Evolutionary conservation across 768 basidiomycete species (phyloP).

Genomic region (Gloeophyllum trabeum): DNA sequence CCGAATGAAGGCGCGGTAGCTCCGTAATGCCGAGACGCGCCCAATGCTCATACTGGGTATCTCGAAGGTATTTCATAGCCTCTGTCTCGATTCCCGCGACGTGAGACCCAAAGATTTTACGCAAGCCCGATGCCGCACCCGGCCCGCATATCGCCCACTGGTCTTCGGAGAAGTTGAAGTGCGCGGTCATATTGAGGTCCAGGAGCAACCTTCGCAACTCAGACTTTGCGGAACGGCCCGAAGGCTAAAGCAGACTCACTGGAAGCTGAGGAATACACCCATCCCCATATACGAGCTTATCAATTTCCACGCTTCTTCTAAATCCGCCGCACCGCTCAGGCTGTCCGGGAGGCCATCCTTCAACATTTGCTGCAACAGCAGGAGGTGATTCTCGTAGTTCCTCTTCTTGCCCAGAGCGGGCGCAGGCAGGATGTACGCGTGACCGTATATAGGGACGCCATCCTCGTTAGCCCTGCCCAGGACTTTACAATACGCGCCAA

Average conservation of each 20-base stretch:
- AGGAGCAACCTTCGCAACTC: constrained; percentile 18
- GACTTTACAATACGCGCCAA: constrained; percentile 38
- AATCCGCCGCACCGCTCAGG: constrained; percentile 36
- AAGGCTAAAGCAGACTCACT: constrained; percentile 19
- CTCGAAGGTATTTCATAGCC: constrained; percentile 53
- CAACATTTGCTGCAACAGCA: constrained; percentile 36
- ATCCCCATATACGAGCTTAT: constrained; percentile 53
- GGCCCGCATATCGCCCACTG: constrained; percentile 65
- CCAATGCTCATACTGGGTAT: constrained; percentile 51
- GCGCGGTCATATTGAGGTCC: constrained; percentile 24
- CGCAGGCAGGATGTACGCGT: constrained; percentile 63
- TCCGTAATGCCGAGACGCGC: constrained; percentile 32
- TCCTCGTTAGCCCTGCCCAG: constrained; percentile 28
- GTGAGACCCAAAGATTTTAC: constrained; percentile 47
- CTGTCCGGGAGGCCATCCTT: constrained; percentile 36
- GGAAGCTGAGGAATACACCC: constrained; percentile 67
- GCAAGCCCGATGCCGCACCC: constrained; percentile 56
- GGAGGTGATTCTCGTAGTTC: constrained; percentile 51
- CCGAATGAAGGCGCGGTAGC: constrained; percentile 12
- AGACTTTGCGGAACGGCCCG: not conserved
- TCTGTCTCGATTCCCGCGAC: constrained; percentile 36
- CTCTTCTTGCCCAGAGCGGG: constrained; percentile 38
- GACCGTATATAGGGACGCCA: constrained; percentile 47
- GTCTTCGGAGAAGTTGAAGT: constrained; percentile 47
- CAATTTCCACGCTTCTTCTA: constrained; percentile 52